These are phyloP conservation scores for Phoma sp. DNA, from an alignment of 2,329 filamentous ascomycete genomes.

Conservation along the genomic window DNA sequence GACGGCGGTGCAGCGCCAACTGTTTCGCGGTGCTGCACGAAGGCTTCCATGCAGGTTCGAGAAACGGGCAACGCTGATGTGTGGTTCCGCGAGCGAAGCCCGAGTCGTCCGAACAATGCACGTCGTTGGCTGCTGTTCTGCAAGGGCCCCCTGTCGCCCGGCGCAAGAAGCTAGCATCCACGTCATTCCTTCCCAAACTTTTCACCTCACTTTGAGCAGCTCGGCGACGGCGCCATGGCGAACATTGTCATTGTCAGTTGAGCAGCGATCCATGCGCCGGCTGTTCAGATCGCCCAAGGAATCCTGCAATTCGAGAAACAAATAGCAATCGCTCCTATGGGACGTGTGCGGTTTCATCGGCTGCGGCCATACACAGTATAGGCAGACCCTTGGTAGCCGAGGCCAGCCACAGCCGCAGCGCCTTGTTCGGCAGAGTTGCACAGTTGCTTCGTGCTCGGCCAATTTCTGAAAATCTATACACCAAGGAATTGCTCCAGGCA, in stretches of 20 bases:
- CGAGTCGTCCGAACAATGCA: slow-evolving; percentile 9
- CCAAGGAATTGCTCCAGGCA: neutral
- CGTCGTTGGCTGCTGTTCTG: slow-evolving; percentile 2
- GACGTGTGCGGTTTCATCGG: slow-evolving; percentile 15
- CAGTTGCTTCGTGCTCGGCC: slow-evolving; percentile 7
- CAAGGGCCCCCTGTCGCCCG: neutral
- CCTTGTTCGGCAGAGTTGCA: slow-evolving; percentile 18
- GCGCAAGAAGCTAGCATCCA: slow-evolving; percentile 4
- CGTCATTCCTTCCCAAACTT: slow-evolving; percentile 13
- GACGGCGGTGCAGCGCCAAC: neutral
- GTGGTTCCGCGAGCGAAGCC: slow-evolving; percentile 12
- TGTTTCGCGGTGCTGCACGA: neutral
- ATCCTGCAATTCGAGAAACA: slow-evolving; percentile 5
- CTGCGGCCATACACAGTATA: slow-evolving; percentile 8
- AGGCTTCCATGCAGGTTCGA: slow-evolving; percentile 12
- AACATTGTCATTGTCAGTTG: neutral
- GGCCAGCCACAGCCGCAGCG: slow-evolving; percentile 17
- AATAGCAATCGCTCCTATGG: slow-evolving; percentile 1
- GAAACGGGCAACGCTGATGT: slow-evolving; percentile 7
- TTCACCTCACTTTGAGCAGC: neutral
- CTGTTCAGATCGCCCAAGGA: neutral
- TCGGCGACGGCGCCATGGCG: slow-evolving; percentile 9
- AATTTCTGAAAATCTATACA: neutral
- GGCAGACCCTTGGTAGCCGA: slow-evolving; percentile 10
- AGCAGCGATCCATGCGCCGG: neutral